phyloP scores from a whole-genome alignment of 2,329 filamentous ascomycete species.

The Phaeosphaeria sp. region DNA sequence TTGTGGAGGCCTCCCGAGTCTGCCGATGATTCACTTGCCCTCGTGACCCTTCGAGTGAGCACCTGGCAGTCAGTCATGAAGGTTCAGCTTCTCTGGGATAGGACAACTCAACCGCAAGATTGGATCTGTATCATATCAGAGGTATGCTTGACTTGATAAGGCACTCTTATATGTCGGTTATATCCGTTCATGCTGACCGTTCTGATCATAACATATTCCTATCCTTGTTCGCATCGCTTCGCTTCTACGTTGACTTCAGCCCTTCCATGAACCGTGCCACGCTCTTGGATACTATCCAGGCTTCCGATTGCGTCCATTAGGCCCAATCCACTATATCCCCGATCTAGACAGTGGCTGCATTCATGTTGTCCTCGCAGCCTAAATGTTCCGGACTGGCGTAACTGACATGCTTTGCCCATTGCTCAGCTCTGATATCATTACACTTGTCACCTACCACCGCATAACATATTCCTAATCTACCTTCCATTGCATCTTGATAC shows the following conservation, averaged over 20 bases:
- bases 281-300: slow-evolving; percentile 18
- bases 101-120: neutral
- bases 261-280: slow-evolving; percentile 21
- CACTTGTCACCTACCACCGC: neutral
- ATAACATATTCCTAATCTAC: neutral
- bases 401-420: neutral
- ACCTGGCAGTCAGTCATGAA: neutral
- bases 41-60: neutral
- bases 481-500: neutral
- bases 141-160: neutral
- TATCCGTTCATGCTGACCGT: neutral
- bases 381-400: slow-evolving; percentile 16
- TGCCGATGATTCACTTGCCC: neutral
- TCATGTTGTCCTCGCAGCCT: slow-evolving; percentile 29
- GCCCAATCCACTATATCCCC: slow-evolving; percentile 15
- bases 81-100: neutral
- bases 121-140: neutral
- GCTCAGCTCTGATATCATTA: neutral
- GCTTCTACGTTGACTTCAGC: slow-evolving; percentile 17
- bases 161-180: neutral
- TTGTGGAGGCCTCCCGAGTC: neutral
- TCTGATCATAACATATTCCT: neutral
- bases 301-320: slow-evolving; percentile 12
- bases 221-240: neutral
- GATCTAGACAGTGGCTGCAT: slow-evolving; percentile 13